Base-by-base conservation (phyloP, 2,329 filamentous ascomycete species). In the Nigrograna mackinnonii region DNA sequence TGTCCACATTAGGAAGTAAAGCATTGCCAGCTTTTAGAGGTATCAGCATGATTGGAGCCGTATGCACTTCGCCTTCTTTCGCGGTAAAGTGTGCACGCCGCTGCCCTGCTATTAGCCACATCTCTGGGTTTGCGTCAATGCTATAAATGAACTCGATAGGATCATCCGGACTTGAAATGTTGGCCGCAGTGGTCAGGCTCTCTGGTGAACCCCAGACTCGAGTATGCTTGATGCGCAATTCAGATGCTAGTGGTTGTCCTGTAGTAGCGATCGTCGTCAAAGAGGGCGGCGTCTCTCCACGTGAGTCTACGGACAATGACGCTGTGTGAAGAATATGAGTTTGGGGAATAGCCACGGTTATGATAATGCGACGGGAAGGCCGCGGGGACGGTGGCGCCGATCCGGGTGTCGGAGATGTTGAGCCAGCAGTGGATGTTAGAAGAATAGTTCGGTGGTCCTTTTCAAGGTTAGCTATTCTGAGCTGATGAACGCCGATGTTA, bases 311-410 rank as follows among this genome's bases (percentile, higher is more conserved):
- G 20, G 74, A 73, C 20, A 92, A 78, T 39, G 87, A 83, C 3
- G 87, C 86, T 0, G 88, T 95, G 67, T 95, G 87, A 0, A 97
- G 81, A 16, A 96, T 82, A 35, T 89, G 83, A 2, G 96, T 78
- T 1, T 86, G 84, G 0, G 92, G 92, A 1, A 99, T 83, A 44
- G 96, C 90, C 12, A 99, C 91, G 0, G 91, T 89, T 39, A 99
- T 95, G 21, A 87, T 76, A 54, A 99, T 91, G 11, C 83, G 84
- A 16, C 79, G 79, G 47, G 67, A 75, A 16, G 79, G 72, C 17
- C 64, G 67, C 60, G 30, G 57, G 3, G 58, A 65, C 22, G 42
- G 49, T 33, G 58, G 57, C 3, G 62, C 58, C 47, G 28, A 48
- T n/a, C 45, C 24, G 3, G 51, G 20, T 22, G 36, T 17, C 12